phyloP scores from a whole-genome alignment of 2,329 filamentous ascomycete genomes.

The Ambrosiella xylebori region DNA sequence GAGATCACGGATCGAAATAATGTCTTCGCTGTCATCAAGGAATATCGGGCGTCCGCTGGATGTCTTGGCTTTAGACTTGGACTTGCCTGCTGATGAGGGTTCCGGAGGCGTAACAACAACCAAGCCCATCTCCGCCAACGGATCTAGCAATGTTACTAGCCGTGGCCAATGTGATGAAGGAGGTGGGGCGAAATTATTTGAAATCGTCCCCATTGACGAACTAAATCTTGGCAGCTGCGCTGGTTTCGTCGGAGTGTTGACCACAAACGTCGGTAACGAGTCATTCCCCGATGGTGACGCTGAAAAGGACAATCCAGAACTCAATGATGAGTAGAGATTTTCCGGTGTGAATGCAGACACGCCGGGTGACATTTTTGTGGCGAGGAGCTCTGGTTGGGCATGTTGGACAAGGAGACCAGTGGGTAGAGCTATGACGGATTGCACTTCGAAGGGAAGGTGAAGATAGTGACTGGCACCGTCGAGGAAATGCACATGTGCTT shows the following conservation, averaged over 20 bases:
- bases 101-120: constrained; percentile 45
- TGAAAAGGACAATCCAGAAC: constrained; percentile 32
- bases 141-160: constrained; percentile 71
- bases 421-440: constrained; percentile 67
- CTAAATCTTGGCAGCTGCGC: constrained; percentile 36
- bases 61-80: constrained; percentile 6
- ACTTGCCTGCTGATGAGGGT: constrained; percentile 18
- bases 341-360: constrained; percentile 50
- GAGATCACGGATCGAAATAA: constrained; percentile 62
- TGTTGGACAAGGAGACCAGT: constrained; percentile 74
- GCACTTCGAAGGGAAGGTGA: constrained; percentile 87
- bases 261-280: constrained; percentile 28
- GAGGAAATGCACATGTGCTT: constrained; percentile 86
- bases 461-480: constrained; percentile 75
- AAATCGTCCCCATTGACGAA: constrained; percentile 34
- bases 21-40: constrained; percentile 61
- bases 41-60: constrained; percentile 27
- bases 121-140: constrained; percentile 68
- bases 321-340: constrained; percentile 47
- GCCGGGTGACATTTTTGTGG: constrained; percentile 35
- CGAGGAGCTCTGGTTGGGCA: neutral
- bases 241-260: constrained; percentile 37
- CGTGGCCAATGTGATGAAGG: constrained; percentile 49
- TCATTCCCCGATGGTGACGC: constrained; percentile 1
- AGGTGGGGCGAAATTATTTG: constrained; percentile 37